Conservation (phyloP, 139 green algal species). For the Chlorella sp. region DNA sequence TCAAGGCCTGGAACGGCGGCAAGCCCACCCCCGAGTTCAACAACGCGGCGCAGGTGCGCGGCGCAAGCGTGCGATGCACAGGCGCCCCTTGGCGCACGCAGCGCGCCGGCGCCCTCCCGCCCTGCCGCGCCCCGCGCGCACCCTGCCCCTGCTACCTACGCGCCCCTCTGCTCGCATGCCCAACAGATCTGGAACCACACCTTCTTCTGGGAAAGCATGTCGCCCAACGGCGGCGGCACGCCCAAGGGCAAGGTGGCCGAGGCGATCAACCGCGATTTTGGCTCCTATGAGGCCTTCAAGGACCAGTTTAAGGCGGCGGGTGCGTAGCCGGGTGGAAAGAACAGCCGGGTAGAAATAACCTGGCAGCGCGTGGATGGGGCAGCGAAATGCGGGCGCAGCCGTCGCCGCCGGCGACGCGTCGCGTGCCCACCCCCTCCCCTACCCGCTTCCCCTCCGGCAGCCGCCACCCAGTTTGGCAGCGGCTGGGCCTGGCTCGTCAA, state of each 20-base stretch:
- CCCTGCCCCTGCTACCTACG: background rate
- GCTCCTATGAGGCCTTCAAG: constrained; percentile 88
- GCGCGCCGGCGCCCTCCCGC: too few species aligned
- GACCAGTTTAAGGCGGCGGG: constrained; percentile 83
- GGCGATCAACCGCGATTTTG: constrained; percentile 89
- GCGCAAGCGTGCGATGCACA: too few species aligned
- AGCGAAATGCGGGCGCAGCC: background rate
- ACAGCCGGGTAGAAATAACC: too few species aligned
- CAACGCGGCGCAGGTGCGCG: constrained; percentile 84
- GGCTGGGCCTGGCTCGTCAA: constrained; percentile 93
- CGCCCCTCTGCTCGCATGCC: background rate
- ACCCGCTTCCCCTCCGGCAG: constrained; percentile 11
- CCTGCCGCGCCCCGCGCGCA: too few species aligned
- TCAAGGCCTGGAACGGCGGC: constrained; percentile 83
- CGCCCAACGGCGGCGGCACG: constrained; percentile 70
- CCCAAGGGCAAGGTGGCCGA: constrained; percentile 74
- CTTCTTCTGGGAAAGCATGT: constrained; percentile 96
- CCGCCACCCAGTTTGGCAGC: constrained; percentile 89
- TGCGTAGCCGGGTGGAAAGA: constrained; percentile 1
- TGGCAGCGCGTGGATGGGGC: background rate
- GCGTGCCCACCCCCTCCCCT: background rate
- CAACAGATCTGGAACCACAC: constrained; percentile 91
- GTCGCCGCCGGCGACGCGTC: background rate
- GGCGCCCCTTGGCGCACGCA: too few species aligned
- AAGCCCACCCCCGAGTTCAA: constrained; percentile 91